Conservation (phyloP, 768 basidiomycete genomes). For the Termitomyces sp. region DNA sequence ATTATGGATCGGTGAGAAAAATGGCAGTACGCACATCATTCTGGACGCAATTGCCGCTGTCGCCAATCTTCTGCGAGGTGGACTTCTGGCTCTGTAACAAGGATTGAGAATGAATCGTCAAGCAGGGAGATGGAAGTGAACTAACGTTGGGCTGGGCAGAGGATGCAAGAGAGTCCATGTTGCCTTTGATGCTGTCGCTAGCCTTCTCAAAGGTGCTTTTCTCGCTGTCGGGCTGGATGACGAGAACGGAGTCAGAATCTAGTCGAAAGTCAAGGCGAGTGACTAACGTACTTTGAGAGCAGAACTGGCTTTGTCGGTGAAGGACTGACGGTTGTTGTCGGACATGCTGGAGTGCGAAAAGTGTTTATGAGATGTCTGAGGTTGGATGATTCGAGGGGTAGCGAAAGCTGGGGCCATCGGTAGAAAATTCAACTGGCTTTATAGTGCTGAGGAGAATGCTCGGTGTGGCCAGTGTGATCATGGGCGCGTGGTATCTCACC, state of each 20-base stretch:
- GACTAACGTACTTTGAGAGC: conserved; percentile 41
- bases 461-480: background rate
- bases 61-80: conserved; percentile 43
- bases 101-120: background rate
- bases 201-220: conserved; percentile 51
- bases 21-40: conserved; percentile 28
- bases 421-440: background rate
- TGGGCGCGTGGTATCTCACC: background rate
- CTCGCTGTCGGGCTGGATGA: conserved; percentile 51
- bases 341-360: conserved; percentile 37
- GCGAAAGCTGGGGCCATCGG: background rate
- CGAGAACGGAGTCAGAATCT: background rate
- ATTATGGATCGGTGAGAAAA: background rate
- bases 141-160: conserved; percentile 47
- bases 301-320: conserved; percentile 54
- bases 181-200: conserved; percentile 46
- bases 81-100: conserved; percentile 47
- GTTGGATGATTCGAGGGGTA: background rate
- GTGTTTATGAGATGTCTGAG: background rate
- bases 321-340: conserved; percentile 52
- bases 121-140: background rate
- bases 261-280: no score
- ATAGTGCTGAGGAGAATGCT: background rate
- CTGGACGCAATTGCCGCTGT: conserved; percentile 46
- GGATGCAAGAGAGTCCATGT: conserved; percentile 43